Base-by-base conservation (phyloP, 1,284 basidiomycete genomes). In the Leccinum variabile region DNA sequence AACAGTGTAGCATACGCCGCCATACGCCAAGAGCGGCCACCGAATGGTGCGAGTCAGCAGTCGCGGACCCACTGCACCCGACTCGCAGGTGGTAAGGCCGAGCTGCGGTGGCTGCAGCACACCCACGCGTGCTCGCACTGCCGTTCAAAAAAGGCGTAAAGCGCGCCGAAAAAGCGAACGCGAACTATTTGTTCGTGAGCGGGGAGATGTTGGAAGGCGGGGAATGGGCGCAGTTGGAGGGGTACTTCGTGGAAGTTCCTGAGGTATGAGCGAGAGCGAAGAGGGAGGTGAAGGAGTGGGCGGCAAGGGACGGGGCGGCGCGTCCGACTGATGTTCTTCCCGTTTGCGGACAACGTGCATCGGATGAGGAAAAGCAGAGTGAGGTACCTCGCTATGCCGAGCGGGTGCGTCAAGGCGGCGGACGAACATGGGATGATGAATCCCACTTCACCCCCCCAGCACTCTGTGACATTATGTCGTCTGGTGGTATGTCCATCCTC, bases 281-380 rank as follows among this genome's bases (percentile, higher is more conserved):
- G 83, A 84, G 69, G 96, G 33, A 98, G 80, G 88, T 87, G 72
- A 84, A 81, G 68, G 83, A 82, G 59, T 94, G 94, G 84, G 77
- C 73, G 61, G 77, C 73, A 61, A 80, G 89, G 64, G 88, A 89
- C 59, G 92, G 88, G 39, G 97, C 99, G 56, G 89, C 92, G 7
- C 96, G 96, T 76, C 94, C 94, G 41, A 95, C 92, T 67, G 97
- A 99, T 72, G 97, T 99, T 99, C 85, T 99, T 99, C 93, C 97
- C 97, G 46, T 99, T 99, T 88, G 88, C 95, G 9, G 97, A 99
- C 78, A 99, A 99, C 72, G 96, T 99, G 50, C 92, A 98, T 77
- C 84, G 97, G 61, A 94, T 93, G 57, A 85, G 88, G 75, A 90
- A 93, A 81, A 95, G 93, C 66, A 97, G 97, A 1, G 95, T 94